A percentile compares a stretch with the other conserved stretches of the same genome.
Conservation (phyloP, 2,329 filamentous ascomycete genomes). For the Penicillium sp. region DNA sequence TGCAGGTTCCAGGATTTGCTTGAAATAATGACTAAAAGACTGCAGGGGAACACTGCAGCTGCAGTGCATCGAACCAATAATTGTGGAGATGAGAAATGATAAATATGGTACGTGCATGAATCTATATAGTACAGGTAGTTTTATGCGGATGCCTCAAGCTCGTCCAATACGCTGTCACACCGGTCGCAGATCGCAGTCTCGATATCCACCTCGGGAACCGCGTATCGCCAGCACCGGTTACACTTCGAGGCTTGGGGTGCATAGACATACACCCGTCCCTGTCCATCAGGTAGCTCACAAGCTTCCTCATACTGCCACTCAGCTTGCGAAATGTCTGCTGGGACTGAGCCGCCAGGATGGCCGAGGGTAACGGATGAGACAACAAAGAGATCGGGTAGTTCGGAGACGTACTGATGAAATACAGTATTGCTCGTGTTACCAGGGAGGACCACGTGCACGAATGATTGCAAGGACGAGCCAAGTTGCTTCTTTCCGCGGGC, state of each 20-base stretch:
- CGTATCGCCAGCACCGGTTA: conserved; percentile 83
- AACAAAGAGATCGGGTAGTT: conserved; percentile 66
- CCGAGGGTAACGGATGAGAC: conserved; percentile 63
- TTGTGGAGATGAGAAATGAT: neutral
- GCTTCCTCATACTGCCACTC: conserved; percentile 46
- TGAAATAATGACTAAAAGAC: neutral
- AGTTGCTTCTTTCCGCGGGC: conserved; percentile 70
- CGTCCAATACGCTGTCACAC: conserved; percentile 66
- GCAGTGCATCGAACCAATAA: neutral
- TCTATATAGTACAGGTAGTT: conserved; percentile 1
- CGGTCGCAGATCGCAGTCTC: conserved; percentile 67
- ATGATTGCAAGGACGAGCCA: conserved; percentile 77
- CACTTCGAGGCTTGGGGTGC: conserved; percentile 67
- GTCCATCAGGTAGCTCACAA: conserved; percentile 39
- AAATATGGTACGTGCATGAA: conserved; percentile 1
- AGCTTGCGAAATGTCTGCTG: conserved; percentile 29
- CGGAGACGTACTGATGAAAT: conserved; percentile 38
- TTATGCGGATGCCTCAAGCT: conserved; percentile 24
- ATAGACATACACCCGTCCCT: conserved; percentile 42
- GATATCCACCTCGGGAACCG: conserved; percentile 53
- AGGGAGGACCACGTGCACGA: conserved; percentile 52
- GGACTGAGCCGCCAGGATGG: conserved; percentile 28
- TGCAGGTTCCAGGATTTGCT: neutral
- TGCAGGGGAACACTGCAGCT: neutral
- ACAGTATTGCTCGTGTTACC: conserved; percentile 20